phyloP scores from a whole-genome alignment of 2,329 filamentous ascomycete species.

The Dothistroma septosporum region DNA sequence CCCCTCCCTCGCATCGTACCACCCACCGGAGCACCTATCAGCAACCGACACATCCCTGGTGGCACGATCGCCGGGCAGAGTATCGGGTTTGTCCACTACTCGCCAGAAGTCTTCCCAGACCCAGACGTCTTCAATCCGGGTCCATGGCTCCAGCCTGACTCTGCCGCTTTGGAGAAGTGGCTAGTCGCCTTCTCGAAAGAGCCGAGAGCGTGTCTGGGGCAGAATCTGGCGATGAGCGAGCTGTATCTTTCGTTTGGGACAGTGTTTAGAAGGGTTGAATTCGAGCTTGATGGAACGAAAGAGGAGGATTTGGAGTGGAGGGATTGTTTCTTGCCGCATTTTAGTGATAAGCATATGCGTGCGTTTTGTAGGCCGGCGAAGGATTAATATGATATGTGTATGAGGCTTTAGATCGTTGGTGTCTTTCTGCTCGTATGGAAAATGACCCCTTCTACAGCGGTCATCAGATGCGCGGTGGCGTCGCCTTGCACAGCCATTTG shows the following conservation, averaged over 20 bases:
- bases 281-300: conserved; percentile 12
- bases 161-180: conserved; percentile 12
- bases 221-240: conserved; percentile 16
- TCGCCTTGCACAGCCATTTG: too few species aligned
- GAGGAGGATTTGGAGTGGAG: conserved; percentile 12
- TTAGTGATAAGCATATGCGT: conserved; percentile 12
- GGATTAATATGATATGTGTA: not conserved
- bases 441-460: too few species aligned
- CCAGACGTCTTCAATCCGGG: conserved; percentile 46
- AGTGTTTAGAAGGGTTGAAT: conserved; percentile 15
- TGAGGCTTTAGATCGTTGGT: too few species aligned
- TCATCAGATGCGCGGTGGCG: too few species aligned
- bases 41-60: conserved; percentile 45
- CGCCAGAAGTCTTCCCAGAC: conserved; percentile 45
- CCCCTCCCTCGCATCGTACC: conserved; percentile 47
- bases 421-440: too few species aligned
- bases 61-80: conserved; percentile 45
- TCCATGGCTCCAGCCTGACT: conserved; percentile 43
- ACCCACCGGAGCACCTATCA: conserved; percentile 41
- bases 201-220: conserved; percentile 13
- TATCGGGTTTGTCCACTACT: conserved; percentile 51
- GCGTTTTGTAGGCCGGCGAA: conserved; percentile 11
- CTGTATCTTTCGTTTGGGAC: conserved; percentile 15
- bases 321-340: conserved; percentile 19
- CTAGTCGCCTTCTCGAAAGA: conserved; percentile 16